A percentile compares a stretch with the other conserved stretches of the same genome.
Conservation (phyloP, 2,329 filamentous ascomycete genomes). For the Arthroderma sp. region DNA sequence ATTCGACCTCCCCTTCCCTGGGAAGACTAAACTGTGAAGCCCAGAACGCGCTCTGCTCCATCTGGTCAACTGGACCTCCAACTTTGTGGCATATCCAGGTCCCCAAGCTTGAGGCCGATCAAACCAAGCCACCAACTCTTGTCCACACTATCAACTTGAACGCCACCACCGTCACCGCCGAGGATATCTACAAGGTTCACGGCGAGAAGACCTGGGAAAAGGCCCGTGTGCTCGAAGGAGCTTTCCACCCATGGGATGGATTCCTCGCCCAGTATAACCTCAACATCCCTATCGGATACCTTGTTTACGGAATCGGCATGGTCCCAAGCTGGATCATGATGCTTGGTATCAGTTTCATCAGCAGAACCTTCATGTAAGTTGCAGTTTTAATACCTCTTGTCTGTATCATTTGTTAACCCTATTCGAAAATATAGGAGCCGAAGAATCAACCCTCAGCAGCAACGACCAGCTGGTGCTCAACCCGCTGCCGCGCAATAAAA, state of each 20-base stretch:
- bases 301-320: conserved; percentile 42
- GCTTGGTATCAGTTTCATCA: conserved; percentile 49
- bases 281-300: conserved; percentile 42
- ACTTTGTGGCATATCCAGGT: conserved; percentile 45
- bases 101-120: conserved; percentile 37
- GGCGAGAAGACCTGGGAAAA: conserved; percentile 44
- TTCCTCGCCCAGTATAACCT: conserved; percentile 40
- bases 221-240: conserved; percentile 40
- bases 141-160: conserved; percentile 44
- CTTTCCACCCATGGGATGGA: conserved; percentile 49
- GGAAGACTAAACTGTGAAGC: conserved; percentile 47
- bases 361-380: conserved; percentile 48
- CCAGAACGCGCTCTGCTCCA: conserved; percentile 45
- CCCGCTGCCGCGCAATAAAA: conserved; percentile 6
- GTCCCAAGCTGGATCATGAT: conserved; percentile 53
- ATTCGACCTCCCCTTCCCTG: conserved; percentile 43
- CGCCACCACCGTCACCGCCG: conserved; percentile 42
- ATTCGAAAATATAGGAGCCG: conserved; percentile 16
- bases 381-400: background rate
- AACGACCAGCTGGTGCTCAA: conserved; percentile 2
- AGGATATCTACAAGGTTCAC: conserved; percentile 44
- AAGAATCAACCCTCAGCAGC: conserved; percentile 7
- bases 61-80: conserved; percentile 45
- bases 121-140: conserved; percentile 39
- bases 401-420: conserved; percentile 2